Evolutionary conservation across 2,329 filamentous ascomycete genomes (phyloP), one percentile per base, ranked within the genome.

Genomic region (Lojkania enalia): DNA sequence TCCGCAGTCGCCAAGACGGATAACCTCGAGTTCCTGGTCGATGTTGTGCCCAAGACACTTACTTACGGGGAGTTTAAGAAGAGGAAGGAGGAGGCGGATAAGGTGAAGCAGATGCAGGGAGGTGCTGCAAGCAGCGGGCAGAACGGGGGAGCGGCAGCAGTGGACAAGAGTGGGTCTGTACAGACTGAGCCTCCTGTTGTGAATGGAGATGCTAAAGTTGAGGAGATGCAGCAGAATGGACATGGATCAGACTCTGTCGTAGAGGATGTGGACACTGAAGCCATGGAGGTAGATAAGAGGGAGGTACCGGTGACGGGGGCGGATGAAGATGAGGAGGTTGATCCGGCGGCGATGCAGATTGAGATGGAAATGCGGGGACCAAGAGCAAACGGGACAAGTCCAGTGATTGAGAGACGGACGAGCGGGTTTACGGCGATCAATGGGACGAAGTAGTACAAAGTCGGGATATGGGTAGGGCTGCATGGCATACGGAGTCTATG

Each of bases 11-110:
- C 87, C 5, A 87, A 90, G 66, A 84, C 90, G 51, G 94, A 97
- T 70, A 95, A 95, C 67, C 85, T 99, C 39, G 91, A 99, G 69
- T 99, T 99, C 66, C 82, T 99, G 12, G 80, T 87, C 51, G 94
- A 99, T 70, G 83, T 95, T 19, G 87, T 96, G 27, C 94, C 94
- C 45, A 87, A 87, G 67, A 96, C 91, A 1, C 82, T 85, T 4
- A 84, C 88, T 13, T 95, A 84, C 74, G 88, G 87, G 65, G 82
- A 88, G 56, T 82, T 87, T 72, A 92, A 90, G 74, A 84, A 84
- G 54, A 74, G 71, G 61, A 71, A 71, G 48, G 78, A 77, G 5
- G 73, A 74, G 53, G 60, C 38, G 19, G 42, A 36, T 36, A 50
- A 49, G 20, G 48, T 25, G 29, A 44, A 52, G 41, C 27, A 41